Conservation (phyloP, 768 basidiomycete species). For the Leccinum uliginosum region DNA sequence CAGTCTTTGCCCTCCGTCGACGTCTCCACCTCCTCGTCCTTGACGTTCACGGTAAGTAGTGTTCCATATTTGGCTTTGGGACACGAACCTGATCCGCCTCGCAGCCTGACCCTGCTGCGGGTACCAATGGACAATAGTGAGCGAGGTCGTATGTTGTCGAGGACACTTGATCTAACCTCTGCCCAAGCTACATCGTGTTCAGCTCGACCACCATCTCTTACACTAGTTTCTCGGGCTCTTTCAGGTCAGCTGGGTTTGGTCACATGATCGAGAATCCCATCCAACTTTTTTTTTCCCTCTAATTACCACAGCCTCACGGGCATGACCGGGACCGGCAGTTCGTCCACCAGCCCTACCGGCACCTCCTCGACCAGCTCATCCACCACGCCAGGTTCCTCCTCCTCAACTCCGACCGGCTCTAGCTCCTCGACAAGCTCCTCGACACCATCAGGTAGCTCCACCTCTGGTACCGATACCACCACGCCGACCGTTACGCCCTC, state of each 20-base stretch:
- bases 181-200: conserved; percentile 58
- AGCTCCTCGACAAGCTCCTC: conserved; percentile 6
- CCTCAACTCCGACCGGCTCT: conserved; percentile 1
- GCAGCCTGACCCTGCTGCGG: conserved; percentile 54
- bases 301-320: conserved; percentile 41
- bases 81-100: not conserved
- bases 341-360: conserved; percentile 13
- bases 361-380: conserved; percentile 12
- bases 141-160: conserved; percentile 16
- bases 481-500: conserved; percentile 9
- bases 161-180: conserved; percentile 1
- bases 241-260: conserved; percentile 39
- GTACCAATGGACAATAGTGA: conserved; percentile 55
- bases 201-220: conserved; percentile 37
- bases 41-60: conserved; percentile 51
- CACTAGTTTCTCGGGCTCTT: conserved; percentile 47
- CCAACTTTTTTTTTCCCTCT: not conserved
- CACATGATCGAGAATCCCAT: not conserved
- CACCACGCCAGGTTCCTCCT: conserved; percentile 7
- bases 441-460: conserved; percentile 16
- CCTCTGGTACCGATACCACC: not conserved
- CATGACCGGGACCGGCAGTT: conserved; percentile 49
- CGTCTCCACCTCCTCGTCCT: conserved; percentile 42
- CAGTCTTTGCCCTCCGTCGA: conserved; percentile 56
- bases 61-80: not conserved